phyloP scores from a whole-genome alignment of 805 yeast species.

The Kodamaea lidongshanica region DNA sequence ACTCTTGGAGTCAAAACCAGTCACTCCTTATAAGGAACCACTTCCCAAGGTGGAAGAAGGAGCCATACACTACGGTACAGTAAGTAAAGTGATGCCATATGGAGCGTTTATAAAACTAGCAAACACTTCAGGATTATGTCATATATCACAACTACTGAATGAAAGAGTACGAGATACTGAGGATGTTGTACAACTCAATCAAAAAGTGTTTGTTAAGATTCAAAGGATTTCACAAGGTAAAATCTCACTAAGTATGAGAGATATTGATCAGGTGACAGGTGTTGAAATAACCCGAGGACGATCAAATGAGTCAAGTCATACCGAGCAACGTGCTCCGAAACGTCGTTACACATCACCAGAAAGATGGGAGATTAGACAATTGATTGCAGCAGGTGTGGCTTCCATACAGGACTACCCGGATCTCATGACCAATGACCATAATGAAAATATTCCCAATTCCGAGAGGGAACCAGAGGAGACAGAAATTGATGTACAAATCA shows the following conservation, averaged over 20 bases:
- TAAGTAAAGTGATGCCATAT: constrained; percentile 54
- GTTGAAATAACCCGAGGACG: constrained; percentile 21
- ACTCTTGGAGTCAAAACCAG: no score
- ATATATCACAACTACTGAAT: constrained; percentile 60
- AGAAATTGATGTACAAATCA: constrained; percentile 69
- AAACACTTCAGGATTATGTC: constrained; percentile 56
- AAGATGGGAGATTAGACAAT: constrained; percentile 81
- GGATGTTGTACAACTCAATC: constrained; percentile 51
- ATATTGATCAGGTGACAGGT: constrained; percentile 72
- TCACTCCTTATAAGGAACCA: no score
- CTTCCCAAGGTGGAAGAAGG: no score
- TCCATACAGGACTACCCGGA: constrained; percentile 67
- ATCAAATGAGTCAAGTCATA: constrained; percentile 5
- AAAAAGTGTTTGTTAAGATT: constrained; percentile 62
- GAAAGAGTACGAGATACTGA: constrained; percentile 50
- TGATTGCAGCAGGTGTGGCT: constrained; percentile 73
- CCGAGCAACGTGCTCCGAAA: constrained; percentile 21
- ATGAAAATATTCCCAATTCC: constrained; percentile 14
- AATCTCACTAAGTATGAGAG: constrained; percentile 61
- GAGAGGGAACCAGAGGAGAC: constrained; percentile 27
- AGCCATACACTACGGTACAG: constrained; percentile 51
- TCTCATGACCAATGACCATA: constrained; percentile 24
- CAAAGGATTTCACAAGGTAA: constrained; percentile 22
- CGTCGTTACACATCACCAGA: constrained; percentile 74
- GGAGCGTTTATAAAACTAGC: constrained; percentile 71